Conservation (phyloP, 2,329 filamentous ascomycete species). For the Triangularia verruculosa region DNA sequence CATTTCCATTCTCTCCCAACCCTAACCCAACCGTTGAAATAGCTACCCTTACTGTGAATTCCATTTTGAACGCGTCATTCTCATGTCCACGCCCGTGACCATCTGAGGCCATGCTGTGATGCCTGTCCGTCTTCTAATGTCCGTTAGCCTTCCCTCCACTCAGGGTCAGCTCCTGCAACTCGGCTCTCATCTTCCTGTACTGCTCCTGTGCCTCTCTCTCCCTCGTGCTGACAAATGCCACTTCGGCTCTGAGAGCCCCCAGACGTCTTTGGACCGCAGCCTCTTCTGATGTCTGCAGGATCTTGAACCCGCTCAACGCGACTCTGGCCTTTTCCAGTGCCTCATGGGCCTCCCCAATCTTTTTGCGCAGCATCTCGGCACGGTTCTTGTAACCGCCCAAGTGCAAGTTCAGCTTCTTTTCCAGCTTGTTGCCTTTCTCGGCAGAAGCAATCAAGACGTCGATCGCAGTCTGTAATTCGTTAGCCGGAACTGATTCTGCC, state of each 20-base stretch:
- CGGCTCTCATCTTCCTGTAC: conserved; percentile 73
- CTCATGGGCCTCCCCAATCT: conserved; percentile 71
- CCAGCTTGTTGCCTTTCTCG: conserved; percentile 78
- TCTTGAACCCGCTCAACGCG: conserved; percentile 71
- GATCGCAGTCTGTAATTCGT: conserved; percentile 58
- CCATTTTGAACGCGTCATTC: background rate
- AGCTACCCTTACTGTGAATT: background rate
- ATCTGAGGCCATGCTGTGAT: background rate
- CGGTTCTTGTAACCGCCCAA: conserved; percentile 89
- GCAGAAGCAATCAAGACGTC: conserved; percentile 70
- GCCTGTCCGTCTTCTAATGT: background rate
- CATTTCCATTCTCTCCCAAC: background rate
- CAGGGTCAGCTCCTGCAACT: conserved; percentile 61
- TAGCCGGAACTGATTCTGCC: conserved; percentile 4
- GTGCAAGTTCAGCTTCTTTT: conserved; percentile 87
- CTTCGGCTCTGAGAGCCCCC: conserved; percentile 75
- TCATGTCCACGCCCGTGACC: background rate
- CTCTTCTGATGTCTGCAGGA: conserved; percentile 75
- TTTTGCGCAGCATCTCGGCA: conserved; percentile 73
- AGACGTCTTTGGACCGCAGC: conserved; percentile 70
- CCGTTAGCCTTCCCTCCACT: conserved; percentile 26
- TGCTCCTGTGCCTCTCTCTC: conserved; percentile 89
- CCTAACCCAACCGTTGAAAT: background rate
- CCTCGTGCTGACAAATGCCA: conserved; percentile 71
- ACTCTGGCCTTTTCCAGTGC: conserved; percentile 70